These are phyloP conservation scores for Vanrija pseudolonga DNA, from an alignment of 1,284 basidiomycete species.

Conservation along the genomic window DNA sequence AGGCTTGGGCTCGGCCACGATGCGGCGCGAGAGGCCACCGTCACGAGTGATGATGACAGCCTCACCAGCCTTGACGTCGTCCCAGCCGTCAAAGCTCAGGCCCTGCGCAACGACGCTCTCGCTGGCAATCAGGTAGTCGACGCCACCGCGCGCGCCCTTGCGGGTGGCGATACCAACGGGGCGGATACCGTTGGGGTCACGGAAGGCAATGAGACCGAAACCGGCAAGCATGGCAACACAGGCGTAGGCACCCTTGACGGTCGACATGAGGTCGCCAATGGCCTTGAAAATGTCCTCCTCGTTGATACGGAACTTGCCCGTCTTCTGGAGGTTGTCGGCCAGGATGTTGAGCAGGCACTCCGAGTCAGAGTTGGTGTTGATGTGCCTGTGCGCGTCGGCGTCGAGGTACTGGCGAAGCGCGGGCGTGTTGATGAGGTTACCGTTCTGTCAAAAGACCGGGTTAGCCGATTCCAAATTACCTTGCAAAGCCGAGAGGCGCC, in stretches of 20 bases:
- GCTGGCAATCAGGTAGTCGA: conserved; percentile 87
- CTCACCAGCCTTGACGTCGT: conserved; percentile 90
- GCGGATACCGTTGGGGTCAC: conserved; percentile 98
- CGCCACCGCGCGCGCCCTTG: conserved; percentile 52
- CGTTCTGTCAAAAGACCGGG: conserved; percentile 63
- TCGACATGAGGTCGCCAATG: conserved; percentile 80
- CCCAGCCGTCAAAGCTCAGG: conserved; percentile 83
- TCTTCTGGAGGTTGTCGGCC: conserved; percentile 95
- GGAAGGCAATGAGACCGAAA: conserved; percentile 96
- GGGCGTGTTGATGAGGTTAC: conserved; percentile 93
- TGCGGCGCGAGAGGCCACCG: conserved; percentile 63
- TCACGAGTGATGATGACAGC: conserved; percentile 90
- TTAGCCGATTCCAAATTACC: too few species aligned
- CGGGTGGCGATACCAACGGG: conserved; percentile 80
- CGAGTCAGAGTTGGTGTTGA: conserved; percentile 98
- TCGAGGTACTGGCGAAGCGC: conserved; percentile 88
- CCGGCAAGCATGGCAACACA: conserved; percentile 98
- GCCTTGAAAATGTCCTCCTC: conserved; percentile 99
- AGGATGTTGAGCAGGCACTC: conserved; percentile 97
- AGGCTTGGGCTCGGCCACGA: conserved; percentile 63
- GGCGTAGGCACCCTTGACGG: conserved; percentile 89
- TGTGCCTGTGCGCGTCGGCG: conserved; percentile 93
- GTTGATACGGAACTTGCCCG: conserved; percentile 97
- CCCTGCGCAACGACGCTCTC: conserved; percentile 97
- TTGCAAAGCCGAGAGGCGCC: too few species aligned